Evolutionary conservation across 345 rosid genomes (phyloP).

Genomic region (Hirschfeldia incana): DNA sequence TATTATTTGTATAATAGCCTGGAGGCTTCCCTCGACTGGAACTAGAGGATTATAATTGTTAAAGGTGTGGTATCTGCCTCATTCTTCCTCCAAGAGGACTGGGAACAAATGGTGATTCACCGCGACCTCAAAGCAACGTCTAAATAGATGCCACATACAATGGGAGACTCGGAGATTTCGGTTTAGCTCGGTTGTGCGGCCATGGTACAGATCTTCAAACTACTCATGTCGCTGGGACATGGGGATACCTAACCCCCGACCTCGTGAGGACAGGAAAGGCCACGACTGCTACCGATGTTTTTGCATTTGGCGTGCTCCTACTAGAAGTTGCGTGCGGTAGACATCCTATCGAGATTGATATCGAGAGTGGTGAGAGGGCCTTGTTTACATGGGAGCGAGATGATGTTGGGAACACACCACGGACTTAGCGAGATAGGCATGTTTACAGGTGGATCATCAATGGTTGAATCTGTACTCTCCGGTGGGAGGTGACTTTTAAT

Average conservation of each 20-base stretch:
- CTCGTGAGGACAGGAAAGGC: slow-evolving; percentile 39
- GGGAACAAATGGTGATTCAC: neutral
- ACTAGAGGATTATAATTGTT: no score
- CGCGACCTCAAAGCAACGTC: neutral
- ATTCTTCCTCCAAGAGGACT: neutral
- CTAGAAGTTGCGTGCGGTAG: slow-evolving; percentile 75
- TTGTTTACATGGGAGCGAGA: neutral
- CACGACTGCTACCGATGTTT: slow-evolving; percentile 54
- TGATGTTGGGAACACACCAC: neutral
- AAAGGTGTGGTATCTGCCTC: slow-evolving; percentile 37
- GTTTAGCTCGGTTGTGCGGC: slow-evolving; percentile 73
- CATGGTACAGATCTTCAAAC: slow-evolving; percentile 74
- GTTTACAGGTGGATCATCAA: neutral
- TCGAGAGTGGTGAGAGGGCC: neutral
- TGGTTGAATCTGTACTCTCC: neutral
- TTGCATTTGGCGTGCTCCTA: slow-evolving; percentile 78
- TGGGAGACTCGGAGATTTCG: slow-evolving; percentile 53
- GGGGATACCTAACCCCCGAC: slow-evolving; percentile 90
- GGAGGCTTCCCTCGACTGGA: no score
- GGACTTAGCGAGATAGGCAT: neutral
- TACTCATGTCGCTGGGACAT: slow-evolving; percentile 68
- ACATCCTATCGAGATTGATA: slow-evolving; percentile 46
- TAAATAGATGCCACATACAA: neutral
- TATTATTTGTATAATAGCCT: no score
- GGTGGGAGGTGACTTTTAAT: no score